Evolutionary conservation across 352 stramenopile species (phyloP).

Genomic region (Globisporangium polare): DNA sequence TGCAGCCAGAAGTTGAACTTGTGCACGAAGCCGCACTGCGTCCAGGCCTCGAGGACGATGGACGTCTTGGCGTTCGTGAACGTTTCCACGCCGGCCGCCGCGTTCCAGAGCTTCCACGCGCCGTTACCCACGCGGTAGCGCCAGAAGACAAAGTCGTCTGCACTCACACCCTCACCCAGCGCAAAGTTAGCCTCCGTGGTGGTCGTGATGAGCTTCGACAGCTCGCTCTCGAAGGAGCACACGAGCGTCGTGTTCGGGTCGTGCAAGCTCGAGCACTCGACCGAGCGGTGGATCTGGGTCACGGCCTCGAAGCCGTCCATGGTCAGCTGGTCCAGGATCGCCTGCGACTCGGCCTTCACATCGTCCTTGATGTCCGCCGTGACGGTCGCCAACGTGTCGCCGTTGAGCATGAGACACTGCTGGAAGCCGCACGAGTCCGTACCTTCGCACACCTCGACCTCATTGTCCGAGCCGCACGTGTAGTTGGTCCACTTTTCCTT

Average conservation of each 20-base stretch:
- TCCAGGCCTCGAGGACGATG: constrained; percentile 57
- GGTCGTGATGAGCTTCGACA: constrained; percentile 36
- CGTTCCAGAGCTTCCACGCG: constrained; percentile 26
- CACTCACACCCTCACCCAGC: background rate
- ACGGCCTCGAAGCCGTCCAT: constrained; percentile 37
- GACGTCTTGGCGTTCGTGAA: constrained; percentile 41
- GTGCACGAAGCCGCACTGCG: constrained; percentile 44
- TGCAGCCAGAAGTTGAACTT: constrained; percentile 45
- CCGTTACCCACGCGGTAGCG: constrained; percentile 46
- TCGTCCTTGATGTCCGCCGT: constrained; percentile 26
- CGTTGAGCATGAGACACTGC: constrained; percentile 57
- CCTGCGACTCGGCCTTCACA: constrained; percentile 25
- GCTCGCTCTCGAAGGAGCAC: constrained; percentile 32
- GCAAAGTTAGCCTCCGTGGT: constrained; percentile 23
- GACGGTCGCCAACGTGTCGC: constrained; percentile 39
- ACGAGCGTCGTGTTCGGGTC: constrained; percentile 18
- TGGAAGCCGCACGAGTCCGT: constrained; percentile 29
- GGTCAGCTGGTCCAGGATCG: constrained; percentile 32
- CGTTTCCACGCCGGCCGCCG: constrained; percentile 17
- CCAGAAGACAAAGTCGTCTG: constrained; percentile 57
- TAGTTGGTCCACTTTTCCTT: constrained; percentile 69
- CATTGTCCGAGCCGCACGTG: constrained; percentile 48
- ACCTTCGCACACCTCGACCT: constrained; percentile 33
- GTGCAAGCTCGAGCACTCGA: constrained; percentile 44
- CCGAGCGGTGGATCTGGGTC: constrained; percentile 58